Conservation (phyloP, 768 basidiomycete genomes). For the Termitomyces sp. region DNA sequence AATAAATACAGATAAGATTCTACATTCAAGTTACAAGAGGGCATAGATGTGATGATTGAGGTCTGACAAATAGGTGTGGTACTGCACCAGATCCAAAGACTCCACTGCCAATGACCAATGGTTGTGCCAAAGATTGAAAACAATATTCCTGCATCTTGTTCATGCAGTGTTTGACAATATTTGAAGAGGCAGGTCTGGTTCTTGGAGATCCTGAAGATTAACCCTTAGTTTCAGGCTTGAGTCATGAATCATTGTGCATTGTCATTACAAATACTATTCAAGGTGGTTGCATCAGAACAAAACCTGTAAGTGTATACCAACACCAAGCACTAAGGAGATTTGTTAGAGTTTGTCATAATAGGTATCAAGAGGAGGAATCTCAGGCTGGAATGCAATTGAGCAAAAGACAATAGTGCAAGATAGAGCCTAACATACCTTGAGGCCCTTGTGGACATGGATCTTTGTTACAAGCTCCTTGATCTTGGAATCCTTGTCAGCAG, state of each 20-base stretch:
- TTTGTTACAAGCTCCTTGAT: slow-evolving; percentile 75
- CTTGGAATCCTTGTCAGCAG: slow-evolving; percentile 89
- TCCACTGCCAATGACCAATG: too few relatives aligned
- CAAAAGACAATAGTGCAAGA: background rate
- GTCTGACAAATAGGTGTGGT: too few relatives aligned
- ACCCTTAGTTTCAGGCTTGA: background rate
- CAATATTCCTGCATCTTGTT: too few relatives aligned
- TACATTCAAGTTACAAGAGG: too few relatives aligned
- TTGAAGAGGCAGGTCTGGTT: too few relatives aligned
- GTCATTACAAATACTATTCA: slow-evolving; percentile 7
- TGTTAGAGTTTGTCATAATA: slow-evolving; percentile 92
- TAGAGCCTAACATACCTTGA: slow-evolving; percentile 57
- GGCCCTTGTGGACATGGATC: slow-evolving; percentile 93
- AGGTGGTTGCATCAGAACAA: slow-evolving; percentile 7
- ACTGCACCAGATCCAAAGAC: too few relatives aligned
- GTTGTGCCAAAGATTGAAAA: too few relatives aligned
- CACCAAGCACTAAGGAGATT: background rate
- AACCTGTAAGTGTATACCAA: slow-evolving; percentile 5
- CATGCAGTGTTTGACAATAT: too few relatives aligned
- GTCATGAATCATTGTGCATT: slow-evolving; percentile 5
- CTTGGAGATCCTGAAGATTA: too few relatives aligned
- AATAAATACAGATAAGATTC: too few relatives aligned
- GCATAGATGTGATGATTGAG: too few relatives aligned
- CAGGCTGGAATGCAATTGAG: slow-evolving; percentile 50
- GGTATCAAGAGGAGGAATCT: slow-evolving; percentile 80